Evolutionary conservation across 2,329 filamentous ascomycete genomes (phyloP), one percentile per base, ranked within the genome.

Genomic region (Ceratocystis colombiana): DNA sequence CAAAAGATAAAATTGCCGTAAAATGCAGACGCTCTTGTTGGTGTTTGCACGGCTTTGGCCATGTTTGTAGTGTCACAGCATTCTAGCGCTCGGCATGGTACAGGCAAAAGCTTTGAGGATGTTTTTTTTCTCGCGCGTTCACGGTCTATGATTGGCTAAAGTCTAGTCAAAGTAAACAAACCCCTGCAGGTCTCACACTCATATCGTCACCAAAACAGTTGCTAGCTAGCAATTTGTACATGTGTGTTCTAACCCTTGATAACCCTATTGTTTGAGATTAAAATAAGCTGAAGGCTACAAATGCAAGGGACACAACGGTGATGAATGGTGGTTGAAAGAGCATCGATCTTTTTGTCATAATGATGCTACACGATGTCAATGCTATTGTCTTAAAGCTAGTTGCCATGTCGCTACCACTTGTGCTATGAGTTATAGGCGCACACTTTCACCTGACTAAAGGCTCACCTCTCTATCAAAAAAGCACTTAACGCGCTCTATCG

Each of bases 81-180:
- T 59, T 5, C n/a, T 33, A 17, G 55, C 55, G 61, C 61, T 59
- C 46, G 33, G 62, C 44, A 63, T 53, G 37, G 20, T 41, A 15
- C 37, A 41, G 37, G 10, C 37, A 41, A n/a, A 63, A 64, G 37
- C 46, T 64, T 41, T 20, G 41, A 48, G 61, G 33, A 62, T 30
- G 37, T 44, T 46, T 55, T 64, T 25, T 65, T 65, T 67, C 48
- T 53, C 33, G 64, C 66, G 63, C 61, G 62, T 65, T 67, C 7
- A 4, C 8, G 22, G 17, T 2, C 41, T 17, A 37, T 67, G 66
- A 65, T 67, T 67, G 66, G 66, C 37, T 46, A 10, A 25, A n/a
- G 44, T 5, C 6, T 4, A 7, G 25, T 44, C 25, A 53, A 62
- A 67, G 66, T 67, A 67, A 67, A 67, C 66, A 67, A 67, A 57